Base-by-base conservation (phyloP, 768 basidiomycete genomes). In the Suillus paluster region DNA sequence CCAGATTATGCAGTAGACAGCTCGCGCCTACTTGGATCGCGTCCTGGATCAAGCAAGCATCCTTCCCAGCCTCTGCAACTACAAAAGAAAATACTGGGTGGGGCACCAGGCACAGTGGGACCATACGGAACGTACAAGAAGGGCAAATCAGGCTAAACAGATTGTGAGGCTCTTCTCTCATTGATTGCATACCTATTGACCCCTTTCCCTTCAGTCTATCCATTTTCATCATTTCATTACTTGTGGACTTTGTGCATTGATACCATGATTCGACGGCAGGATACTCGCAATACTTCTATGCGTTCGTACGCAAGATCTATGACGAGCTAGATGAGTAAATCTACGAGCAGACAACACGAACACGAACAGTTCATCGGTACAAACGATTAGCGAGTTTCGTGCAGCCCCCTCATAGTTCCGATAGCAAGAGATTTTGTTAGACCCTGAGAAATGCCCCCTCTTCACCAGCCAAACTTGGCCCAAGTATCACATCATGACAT, bases 121-220 rank as follows among this genome's bases (percentile, higher is more conserved):
- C 78, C 79, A 48, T 84, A 76, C 64, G 83, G 78, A 42, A 77
- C 79, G 39, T 79, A 78, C 59, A 82, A 82, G 54, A 55, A 55
- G 38, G 39, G 54, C 25, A 55, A 55, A 39, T 1, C 54, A 19
- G 54, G 53, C 15, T 54, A 15, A 50, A 38, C 23, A 38, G 3
- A 27, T 23, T 21, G 38, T 55, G 25, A 41, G 23, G 38, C 54
- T 0, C 21, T 17, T 27, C 17, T 55, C 53, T 23, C 53, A n/a
- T n/a, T 17, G 15, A 25, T 6, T 19, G 38, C 23, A 55, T 39
- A 27, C 19, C 54, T 39, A 17, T 38, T 25, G 25, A 38, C 23
- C 4, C 3, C 34, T 12, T 12, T n/a, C 21, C n/a, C 23, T 55
- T 27, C 38, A 55, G 54, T 12, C 38, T 19, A 27, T 33, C 30